Conservation (phyloP, 306 rosid species). For the Ormosia semicastrata region DNA sequence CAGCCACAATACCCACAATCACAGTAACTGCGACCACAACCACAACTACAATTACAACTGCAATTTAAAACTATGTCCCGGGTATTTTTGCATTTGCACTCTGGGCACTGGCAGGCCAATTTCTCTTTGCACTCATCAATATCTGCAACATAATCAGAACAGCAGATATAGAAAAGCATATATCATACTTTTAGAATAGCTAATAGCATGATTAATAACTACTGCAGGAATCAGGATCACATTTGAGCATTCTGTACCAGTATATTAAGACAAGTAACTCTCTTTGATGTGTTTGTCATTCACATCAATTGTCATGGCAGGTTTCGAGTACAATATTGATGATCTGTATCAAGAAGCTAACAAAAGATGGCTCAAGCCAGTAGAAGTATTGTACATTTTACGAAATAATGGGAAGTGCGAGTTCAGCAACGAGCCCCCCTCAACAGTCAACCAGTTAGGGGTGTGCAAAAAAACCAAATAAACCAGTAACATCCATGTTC, state of each 20-base stretch:
- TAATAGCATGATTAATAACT: not conserved
- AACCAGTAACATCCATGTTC: conserved; percentile 33
- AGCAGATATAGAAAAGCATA: not conserved
- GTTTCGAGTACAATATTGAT: conserved; percentile 50
- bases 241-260: not conserved
- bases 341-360: conserved; percentile 75
- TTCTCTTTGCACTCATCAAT: conserved; percentile 86
- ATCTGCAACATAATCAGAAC: conserved; percentile 50
- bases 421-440: conserved; percentile 56
- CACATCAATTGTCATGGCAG: conserved; percentile 44
- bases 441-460: conserved; percentile 70
- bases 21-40: too few species aligned
- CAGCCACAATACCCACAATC: too few species aligned
- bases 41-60: too few species aligned
- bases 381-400: conserved; percentile 78
- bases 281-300: not conserved
- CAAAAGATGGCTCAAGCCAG: conserved; percentile 92
- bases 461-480: too few species aligned
- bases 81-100: conserved; percentile 80
- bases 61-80: too few species aligned
- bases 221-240: not conserved
- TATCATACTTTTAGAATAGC: not conserved
- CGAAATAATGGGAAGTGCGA: conserved; percentile 66
- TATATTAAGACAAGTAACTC: not conserved
- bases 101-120: conserved; percentile 72